Evolutionary conservation across 148 eudicot genomes (phyloP).

Genomic region (Chenopodium suecicum): DNA sequence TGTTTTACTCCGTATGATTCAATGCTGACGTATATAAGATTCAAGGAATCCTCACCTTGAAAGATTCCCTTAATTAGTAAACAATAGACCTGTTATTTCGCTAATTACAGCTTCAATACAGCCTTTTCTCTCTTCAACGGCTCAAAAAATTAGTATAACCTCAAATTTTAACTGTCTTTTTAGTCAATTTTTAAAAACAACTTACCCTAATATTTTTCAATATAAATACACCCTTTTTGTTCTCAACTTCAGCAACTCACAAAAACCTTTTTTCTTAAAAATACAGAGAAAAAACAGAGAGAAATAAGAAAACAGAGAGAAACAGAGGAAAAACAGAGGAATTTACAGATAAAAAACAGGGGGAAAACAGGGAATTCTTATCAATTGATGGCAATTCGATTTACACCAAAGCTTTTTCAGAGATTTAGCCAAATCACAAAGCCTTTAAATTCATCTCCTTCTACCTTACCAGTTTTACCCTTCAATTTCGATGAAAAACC

Average conservation of each 20-base stretch:
- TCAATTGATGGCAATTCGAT: slow-evolving; percentile 43
- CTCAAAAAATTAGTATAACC: neutral
- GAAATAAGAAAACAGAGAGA: neutral
- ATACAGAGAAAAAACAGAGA: neutral
- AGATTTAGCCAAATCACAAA: slow-evolving; percentile 29
- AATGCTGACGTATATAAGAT: slow-evolving; percentile 11
- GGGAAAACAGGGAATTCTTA: slow-evolving; percentile 4
- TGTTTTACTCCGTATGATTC: neutral
- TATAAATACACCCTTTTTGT: slow-evolving; percentile 14
- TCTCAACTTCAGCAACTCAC: slow-evolving; percentile 1
- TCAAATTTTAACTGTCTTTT: neutral
- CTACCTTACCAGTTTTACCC: slow-evolving; percentile 33
- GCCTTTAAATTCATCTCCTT: slow-evolving; percentile 41
- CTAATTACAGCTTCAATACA: neutral
- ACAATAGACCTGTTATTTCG: slow-evolving; percentile 5
- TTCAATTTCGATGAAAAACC: slow-evolving; percentile 28
- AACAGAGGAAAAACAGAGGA: slow-evolving; percentile 10
- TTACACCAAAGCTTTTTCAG: slow-evolving; percentile 38
- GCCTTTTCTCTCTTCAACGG: neutral
- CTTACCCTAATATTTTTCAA: neutral
- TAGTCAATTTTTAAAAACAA: neutral
- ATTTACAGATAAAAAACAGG: neutral
- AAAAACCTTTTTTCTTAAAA: neutral
- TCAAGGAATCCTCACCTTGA: slow-evolving; percentile 10
- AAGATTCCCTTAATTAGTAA: slow-evolving; percentile 24